These are phyloP conservation scores for Ceratonia siliqua DNA, from an alignment of 306 rosid genomes.

Conservation along the genomic window DNA sequence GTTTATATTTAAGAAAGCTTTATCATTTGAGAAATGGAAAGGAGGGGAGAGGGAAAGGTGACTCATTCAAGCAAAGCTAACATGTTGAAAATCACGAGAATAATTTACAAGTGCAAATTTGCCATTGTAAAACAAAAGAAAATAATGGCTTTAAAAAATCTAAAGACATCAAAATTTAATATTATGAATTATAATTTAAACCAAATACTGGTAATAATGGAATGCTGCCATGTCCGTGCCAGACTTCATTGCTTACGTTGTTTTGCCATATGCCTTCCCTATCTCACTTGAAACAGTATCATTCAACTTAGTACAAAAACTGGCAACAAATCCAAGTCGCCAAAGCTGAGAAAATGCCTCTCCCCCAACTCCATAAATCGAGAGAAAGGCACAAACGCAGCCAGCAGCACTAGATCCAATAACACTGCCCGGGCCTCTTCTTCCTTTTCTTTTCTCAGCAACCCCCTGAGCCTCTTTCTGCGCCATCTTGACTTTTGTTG, in stretches of 20 bases:
- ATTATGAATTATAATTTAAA: too few relatives aligned
- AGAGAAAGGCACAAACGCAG: slow-evolving; percentile 77
- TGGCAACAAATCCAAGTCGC: slow-evolving; percentile 92
- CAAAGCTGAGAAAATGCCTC: slow-evolving; percentile 63
- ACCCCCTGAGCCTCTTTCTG: slow-evolving; percentile 94
- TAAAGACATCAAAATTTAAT: background rate
- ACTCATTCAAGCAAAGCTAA: background rate
- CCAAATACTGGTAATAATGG: slow-evolving; percentile 3
- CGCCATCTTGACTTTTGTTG: slow-evolving; percentile 85
- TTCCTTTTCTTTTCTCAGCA: slow-evolving; percentile 93
- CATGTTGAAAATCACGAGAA: background rate
- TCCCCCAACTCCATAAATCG: slow-evolving; percentile 74
- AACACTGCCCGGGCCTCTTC: slow-evolving; percentile 96
- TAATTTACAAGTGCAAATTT: background rate
- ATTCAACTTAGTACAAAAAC: slow-evolving; percentile 94
- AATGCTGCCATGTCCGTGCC: slow-evolving; percentile 2
- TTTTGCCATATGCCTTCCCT: slow-evolving; percentile 93
- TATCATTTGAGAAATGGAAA: background rate
- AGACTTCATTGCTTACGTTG: slow-evolving; percentile 62
- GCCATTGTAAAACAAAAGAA: background rate
- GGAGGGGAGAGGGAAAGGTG: background rate
- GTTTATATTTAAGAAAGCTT: background rate
- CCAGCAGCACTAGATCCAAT: slow-evolving; percentile 98
- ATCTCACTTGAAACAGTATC: slow-evolving; percentile 98
- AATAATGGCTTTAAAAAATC: background rate